These are phyloP conservation scores for Trametes hirsuta DNA, from an alignment of 1,284 basidiomycete genomes.

Conservation along the genomic window DNA sequence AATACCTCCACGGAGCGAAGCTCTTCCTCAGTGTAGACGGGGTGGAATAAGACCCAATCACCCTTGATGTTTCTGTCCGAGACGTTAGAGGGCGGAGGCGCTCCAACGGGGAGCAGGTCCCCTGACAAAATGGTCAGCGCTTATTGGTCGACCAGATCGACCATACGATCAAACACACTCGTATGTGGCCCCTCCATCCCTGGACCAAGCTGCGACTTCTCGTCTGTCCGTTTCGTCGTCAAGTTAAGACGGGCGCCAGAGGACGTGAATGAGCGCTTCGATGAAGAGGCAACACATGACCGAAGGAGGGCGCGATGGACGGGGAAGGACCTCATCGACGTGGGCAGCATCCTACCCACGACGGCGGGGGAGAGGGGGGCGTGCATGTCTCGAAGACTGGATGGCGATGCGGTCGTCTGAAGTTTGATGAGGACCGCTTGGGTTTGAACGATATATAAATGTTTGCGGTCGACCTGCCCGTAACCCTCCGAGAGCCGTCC, in stretches of 20 bases:
- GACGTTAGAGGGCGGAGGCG: slow-evolving; percentile 3
- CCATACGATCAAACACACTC: slow-evolving; percentile 28
- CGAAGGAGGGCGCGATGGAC: slow-evolving; percentile 13
- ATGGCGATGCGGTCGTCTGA: neutral
- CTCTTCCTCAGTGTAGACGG: slow-evolving; percentile 80
- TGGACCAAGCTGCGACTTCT: slow-evolving; percentile 22
- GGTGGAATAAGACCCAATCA: slow-evolving; percentile 85
- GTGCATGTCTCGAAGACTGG: slow-evolving; percentile 9
- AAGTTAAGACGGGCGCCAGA: slow-evolving; percentile 9
- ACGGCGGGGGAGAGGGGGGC: slow-evolving; percentile 13
- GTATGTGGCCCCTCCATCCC: slow-evolving; percentile 39
- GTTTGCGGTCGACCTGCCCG: slow-evolving; percentile 16
- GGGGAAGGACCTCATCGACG: slow-evolving; percentile 17
- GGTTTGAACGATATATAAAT: slow-evolving; percentile 22
- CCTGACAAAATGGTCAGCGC: slow-evolving; percentile 20
- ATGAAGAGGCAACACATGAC: slow-evolving; percentile 15
- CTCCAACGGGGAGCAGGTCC: slow-evolving; percentile 15
- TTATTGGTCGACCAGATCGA: neutral
- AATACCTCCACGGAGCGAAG: slow-evolving; percentile 74
- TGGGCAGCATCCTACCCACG: slow-evolving; percentile 21
- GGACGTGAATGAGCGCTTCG: slow-evolving; percentile 20
- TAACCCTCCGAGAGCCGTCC: slow-evolving; percentile 29
- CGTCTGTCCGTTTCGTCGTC: slow-evolving; percentile 22
- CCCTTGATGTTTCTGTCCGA: slow-evolving; percentile 47
- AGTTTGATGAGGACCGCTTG: neutral